These are phyloP conservation scores for Lunasporangiospora selenospora DNA, from an alignment of 192 early-diverging fungal genomes.

Conservation along the genomic window DNA sequence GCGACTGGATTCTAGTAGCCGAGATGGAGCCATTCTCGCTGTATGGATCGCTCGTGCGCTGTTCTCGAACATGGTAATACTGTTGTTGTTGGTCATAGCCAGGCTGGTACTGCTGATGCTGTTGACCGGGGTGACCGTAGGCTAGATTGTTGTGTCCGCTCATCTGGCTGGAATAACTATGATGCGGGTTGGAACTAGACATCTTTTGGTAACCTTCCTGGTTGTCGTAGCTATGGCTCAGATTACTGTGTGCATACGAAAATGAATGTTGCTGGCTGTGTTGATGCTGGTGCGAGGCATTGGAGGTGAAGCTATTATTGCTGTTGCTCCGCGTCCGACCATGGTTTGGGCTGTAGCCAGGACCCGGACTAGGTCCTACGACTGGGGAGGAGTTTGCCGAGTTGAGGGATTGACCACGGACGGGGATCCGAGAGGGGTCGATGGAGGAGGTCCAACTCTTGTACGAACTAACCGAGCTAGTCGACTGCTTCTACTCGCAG, in stretches of 20 bases:
- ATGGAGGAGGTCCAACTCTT: slow-evolving; percentile 37
- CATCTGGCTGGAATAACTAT: slow-evolving; percentile 4
- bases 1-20: no score
- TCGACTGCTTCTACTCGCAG: slow-evolving; percentile 18
- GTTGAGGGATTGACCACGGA: slow-evolving; percentile 17
- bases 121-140: neutral
- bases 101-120: neutral
- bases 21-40: no score
- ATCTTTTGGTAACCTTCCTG: neutral
- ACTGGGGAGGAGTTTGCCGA: neutral
- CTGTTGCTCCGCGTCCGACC: slow-evolving; percentile 24
- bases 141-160: slow-evolving; percentile 1
- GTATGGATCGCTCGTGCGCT: neutral
- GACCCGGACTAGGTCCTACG: no score
- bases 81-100: no score
- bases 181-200: neutral
- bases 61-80: no score
- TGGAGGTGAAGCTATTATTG: no score
- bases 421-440: slow-evolving; percentile 2
- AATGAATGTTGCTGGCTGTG: neutral
- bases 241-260: neutral
- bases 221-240: neutral
- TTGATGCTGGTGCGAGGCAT: no score
- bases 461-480: slow-evolving; percentile 10
- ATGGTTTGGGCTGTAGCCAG: no score